A percentile compares a stretch with the other conserved stretches of the same genome.
These are phyloP conservation scores for Schrenkiella parvula DNA, from an alignment of 345 rosid species.

Conservation along the genomic window DNA sequence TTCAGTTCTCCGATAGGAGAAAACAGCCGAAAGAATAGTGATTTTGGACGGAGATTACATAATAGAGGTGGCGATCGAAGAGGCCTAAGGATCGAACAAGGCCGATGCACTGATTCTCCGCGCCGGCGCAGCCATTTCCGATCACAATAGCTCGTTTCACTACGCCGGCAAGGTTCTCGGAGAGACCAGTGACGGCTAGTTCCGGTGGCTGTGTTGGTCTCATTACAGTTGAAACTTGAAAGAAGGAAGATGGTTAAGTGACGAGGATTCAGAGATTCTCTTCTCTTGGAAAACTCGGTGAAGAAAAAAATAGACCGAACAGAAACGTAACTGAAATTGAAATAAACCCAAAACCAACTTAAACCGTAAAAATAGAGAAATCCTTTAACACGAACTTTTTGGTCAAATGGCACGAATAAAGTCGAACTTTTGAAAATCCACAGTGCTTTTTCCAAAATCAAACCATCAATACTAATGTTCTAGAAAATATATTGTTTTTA, in stretches of 20 bases:
- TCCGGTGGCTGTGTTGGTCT: slow-evolving; percentile 40
- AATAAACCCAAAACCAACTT: neutral
- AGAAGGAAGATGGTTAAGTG: neutral
- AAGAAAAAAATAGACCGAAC: neutral
- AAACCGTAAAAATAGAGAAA: neutral
- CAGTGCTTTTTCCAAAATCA: neutral
- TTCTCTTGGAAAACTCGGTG: neutral
- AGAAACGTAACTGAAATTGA: neutral
- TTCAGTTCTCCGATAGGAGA: neutral
- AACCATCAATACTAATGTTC: neutral
- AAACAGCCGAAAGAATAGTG: neutral
- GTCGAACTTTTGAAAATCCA: neutral
- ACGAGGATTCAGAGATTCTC: neutral
- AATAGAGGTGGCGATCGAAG: slow-evolving; percentile 48
- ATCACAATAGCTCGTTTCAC: slow-evolving; percentile 62
- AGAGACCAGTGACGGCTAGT: slow-evolving; percentile 7
- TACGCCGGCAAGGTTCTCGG: slow-evolving; percentile 21
- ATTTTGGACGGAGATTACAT: slow-evolving; percentile 34
- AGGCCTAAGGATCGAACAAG: slow-evolving; percentile 85
- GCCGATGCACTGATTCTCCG: slow-evolving; percentile 91
- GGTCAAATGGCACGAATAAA: neutral
- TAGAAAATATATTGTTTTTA: neutral
- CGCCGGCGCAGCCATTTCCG: slow-evolving; percentile 88
- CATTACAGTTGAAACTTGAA: slow-evolving; percentile 16
- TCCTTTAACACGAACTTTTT: too few species aligned